These are phyloP conservation scores for Trichoderma asperelloides DNA, from an alignment of 495 filamentous ascomycete species.

Conservation along the genomic window DNA sequence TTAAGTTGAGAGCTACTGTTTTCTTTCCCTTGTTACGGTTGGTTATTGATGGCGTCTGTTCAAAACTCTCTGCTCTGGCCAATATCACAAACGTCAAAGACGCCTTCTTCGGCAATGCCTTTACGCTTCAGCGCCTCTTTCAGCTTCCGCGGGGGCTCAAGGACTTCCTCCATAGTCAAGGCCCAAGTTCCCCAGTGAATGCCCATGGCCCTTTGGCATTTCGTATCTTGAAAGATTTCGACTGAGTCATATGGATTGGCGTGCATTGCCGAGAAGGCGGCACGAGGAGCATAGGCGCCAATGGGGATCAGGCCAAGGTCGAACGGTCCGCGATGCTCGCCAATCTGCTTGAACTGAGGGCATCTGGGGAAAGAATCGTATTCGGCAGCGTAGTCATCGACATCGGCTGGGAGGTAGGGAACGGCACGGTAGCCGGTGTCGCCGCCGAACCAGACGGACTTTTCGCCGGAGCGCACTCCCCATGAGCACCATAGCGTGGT, in stretches of 20 bases:
- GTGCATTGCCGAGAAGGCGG: conserved; percentile 70
- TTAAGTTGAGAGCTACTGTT: too few species aligned
- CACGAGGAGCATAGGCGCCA: conserved; percentile 79
- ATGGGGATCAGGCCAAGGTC: conserved; percentile 94
- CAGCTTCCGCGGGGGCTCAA: conserved; percentile 73
- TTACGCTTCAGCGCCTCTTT: conserved; percentile 64
- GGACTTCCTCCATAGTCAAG: conserved; percentile 73
- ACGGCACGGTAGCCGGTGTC: conserved; percentile 81
- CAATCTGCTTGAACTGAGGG: conserved; percentile 83
- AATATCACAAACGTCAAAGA: conserved; percentile 84
- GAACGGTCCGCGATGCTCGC: conserved; percentile 73
- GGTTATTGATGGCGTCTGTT: neutral
- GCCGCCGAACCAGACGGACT: conserved; percentile 67
- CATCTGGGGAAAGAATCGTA: conserved; percentile 61
- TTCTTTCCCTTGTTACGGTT: neutral
- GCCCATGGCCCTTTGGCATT: conserved; percentile 71
- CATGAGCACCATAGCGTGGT: conserved; percentile 84
- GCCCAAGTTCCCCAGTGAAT: conserved; percentile 97
- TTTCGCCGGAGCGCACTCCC: conserved; percentile 66
- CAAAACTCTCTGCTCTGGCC: conserved; percentile 76
- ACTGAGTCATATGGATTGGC: conserved; percentile 83
- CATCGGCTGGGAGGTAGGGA: conserved; percentile 49
- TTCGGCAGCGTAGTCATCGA: conserved; percentile 66
- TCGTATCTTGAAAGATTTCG: conserved; percentile 82
- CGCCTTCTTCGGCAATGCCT: conserved; percentile 61